Evolutionary conservation across 2,329 filamentous ascomycete species (phyloP).

Genomic region (Venturia oleaginea): DNA sequence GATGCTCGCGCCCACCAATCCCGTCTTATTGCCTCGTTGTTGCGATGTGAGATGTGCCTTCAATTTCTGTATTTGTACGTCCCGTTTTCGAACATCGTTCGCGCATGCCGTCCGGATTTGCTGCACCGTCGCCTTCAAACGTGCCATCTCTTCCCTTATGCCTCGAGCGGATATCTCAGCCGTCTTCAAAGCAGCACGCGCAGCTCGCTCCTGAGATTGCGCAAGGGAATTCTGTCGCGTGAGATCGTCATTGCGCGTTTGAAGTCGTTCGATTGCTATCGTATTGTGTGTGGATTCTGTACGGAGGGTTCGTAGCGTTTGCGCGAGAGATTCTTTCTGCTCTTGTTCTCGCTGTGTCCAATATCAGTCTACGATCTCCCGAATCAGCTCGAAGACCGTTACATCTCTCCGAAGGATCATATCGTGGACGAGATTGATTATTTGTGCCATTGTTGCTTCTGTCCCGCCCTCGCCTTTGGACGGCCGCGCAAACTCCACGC

Average conservation of each 20-base stretch:
- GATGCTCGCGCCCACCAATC: conserved; percentile 39
- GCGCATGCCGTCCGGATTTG: conserved; percentile 82
- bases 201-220: conserved; percentile 62
- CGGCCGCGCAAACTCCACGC: conserved; percentile 74
- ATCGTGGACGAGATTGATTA: conserved; percentile 93
- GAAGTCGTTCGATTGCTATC: conserved; percentile 53
- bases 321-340: conserved; percentile 73
- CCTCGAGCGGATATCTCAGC: conserved; percentile 65
- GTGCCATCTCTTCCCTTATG: conserved; percentile 75
- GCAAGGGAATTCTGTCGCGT: conserved; percentile 47
- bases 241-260: conserved; percentile 47
- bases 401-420: conserved; percentile 84
- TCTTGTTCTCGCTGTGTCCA: conserved; percentile 68
- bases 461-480: conserved; percentile 53
- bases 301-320: conserved; percentile 66
- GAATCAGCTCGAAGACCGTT: conserved; percentile 24
- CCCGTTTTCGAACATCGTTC: conserved; percentile 83
- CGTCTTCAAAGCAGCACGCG: conserved; percentile 60
- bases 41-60: conserved; percentile 75
- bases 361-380: conserved; percentile 2
- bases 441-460: conserved; percentile 65
- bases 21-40: conserved; percentile 39
- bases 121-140: conserved; percentile 67
- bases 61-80: conserved; percentile 77
- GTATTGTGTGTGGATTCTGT: conserved; percentile 66